Conservation (phyloP, 129 eudicot genomes). For the Pittosporum tobira region DNA sequence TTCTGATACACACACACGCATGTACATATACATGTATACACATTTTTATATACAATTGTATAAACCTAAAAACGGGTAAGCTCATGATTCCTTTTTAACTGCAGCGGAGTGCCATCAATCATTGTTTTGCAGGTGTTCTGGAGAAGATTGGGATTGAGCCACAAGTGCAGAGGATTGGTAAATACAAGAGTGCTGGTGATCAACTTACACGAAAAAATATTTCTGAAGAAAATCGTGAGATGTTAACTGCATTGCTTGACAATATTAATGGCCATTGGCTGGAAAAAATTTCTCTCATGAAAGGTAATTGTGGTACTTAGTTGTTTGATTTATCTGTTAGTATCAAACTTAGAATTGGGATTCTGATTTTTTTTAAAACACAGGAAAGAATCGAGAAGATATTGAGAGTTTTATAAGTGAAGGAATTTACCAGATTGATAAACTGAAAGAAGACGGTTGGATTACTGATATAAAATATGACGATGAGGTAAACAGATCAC, state of each 20-base stretch:
- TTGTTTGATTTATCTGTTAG: slow-evolving; percentile 18
- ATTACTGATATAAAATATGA: slow-evolving; percentile 89
- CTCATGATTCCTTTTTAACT: slow-evolving; percentile 15
- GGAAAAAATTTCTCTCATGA: slow-evolving; percentile 48
- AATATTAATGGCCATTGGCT: slow-evolving; percentile 78
- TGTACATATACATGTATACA: no score
- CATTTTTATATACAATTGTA: background rate
- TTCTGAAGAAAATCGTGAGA: slow-evolving; percentile 81
- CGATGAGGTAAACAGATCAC: slow-evolving; percentile 55
- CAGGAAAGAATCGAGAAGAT: slow-evolving; percentile 78
- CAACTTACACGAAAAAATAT: slow-evolving; percentile 62
- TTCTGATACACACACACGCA: no score
- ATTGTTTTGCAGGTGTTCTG: slow-evolving; percentile 51
- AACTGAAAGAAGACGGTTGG: slow-evolving; percentile 84
- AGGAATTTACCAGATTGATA: slow-evolving; percentile 70
- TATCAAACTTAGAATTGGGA: slow-evolving; percentile 4
- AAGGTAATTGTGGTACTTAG: slow-evolving; percentile 37
- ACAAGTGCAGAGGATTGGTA: slow-evolving; percentile 87
- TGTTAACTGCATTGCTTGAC: slow-evolving; percentile 76
- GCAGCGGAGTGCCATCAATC: slow-evolving; percentile 21
- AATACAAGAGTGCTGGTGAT: slow-evolving; percentile 90
- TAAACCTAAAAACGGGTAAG: background rate
- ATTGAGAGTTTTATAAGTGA: slow-evolving; percentile 71
- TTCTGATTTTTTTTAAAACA: slow-evolving; percentile 11
- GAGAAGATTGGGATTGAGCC: slow-evolving; percentile 88